Conservation (phyloP, 805 yeast genomes). For the Monosporozyma unispora region DNA sequence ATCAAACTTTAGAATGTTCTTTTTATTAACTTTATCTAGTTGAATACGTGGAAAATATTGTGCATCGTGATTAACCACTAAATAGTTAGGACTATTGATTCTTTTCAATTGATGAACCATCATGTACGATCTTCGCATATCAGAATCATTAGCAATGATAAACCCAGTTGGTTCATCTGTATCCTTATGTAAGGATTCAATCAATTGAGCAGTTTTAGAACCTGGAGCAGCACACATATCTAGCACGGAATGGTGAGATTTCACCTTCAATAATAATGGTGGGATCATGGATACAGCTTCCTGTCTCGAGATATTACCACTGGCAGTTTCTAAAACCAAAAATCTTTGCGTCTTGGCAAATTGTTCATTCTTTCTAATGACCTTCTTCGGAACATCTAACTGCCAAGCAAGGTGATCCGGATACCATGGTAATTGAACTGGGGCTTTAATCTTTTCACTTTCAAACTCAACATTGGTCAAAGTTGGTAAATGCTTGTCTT, state of each 20-base stretch:
- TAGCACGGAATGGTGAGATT: constrained; percentile 83
- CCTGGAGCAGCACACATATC: constrained; percentile 99
- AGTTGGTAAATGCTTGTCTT: constrained; percentile 60
- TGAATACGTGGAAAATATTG: constrained; percentile 84
- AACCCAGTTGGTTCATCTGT: constrained; percentile 68
- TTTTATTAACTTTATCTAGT: constrained; percentile 16
- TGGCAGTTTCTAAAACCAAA: constrained; percentile 88
- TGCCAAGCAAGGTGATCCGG: constrained; percentile 89
- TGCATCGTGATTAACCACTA: constrained; percentile 95
- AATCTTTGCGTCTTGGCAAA: constrained; percentile 84
- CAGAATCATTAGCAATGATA: constrained; percentile 93
- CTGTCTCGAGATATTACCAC: constrained; percentile 90
- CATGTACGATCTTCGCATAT: constrained; percentile 93
- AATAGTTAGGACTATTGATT: constrained; percentile 81
- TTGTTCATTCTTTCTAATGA: constrained; percentile 75
- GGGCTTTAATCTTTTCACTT: constrained; percentile 61
- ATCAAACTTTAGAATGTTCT: constrained; percentile 65
- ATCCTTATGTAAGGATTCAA: constrained; percentile 75
- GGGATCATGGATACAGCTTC: constrained; percentile 99
- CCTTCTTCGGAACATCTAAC: constrained; percentile 84
- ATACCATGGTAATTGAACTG: constrained; percentile 73
- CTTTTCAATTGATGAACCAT: constrained; percentile 94
- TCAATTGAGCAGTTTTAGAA: constrained; percentile 91
- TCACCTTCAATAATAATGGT: constrained; percentile 79
- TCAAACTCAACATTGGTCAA: constrained; percentile 60